phyloP scores from a whole-genome alignment of 345 rosid genomes.

The Carallia brachiata region DNA sequence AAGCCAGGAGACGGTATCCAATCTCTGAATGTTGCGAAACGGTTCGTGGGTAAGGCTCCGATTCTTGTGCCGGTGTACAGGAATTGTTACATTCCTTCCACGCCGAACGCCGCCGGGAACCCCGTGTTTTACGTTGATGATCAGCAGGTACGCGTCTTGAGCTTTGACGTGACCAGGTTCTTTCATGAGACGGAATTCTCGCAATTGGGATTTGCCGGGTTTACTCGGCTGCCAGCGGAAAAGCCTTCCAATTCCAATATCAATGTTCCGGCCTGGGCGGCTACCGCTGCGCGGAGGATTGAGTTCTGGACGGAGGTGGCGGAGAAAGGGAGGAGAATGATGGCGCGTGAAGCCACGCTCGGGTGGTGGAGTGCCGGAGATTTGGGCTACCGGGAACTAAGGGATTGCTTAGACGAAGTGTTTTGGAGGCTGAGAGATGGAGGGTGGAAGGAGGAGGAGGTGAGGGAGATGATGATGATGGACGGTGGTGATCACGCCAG shows the following conservation, averaged over 20 bases:
- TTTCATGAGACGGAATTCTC: slow-evolving; percentile 43
- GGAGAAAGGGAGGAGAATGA: slow-evolving; percentile 47
- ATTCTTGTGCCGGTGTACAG: slow-evolving; percentile 59
- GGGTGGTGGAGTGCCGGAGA: slow-evolving; percentile 53
- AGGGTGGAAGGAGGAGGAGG: slow-evolving; percentile 86
- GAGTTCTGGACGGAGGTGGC: slow-evolving; percentile 81
- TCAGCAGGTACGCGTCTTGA: slow-evolving; percentile 44
- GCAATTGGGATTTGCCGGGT: slow-evolving; percentile 10
- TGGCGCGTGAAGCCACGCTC: slow-evolving; percentile 28
- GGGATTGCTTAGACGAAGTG: slow-evolving; percentile 57
- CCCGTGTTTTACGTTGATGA: slow-evolving; percentile 68
- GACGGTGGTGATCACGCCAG: slow-evolving; percentile 29
- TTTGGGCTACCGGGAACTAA: slow-evolving; percentile 17
- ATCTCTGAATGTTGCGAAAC: slow-evolving; percentile 32
- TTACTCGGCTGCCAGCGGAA: neutral
- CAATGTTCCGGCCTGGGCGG: slow-evolving; percentile 58
- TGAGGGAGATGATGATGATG: slow-evolving; percentile 68
- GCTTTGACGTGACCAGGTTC: slow-evolving; percentile 62
- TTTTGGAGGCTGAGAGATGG: slow-evolving; percentile 66
- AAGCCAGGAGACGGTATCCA: slow-evolving; percentile 31
- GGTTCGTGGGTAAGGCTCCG: slow-evolving; percentile 42
- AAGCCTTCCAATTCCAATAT: slow-evolving; percentile 1
- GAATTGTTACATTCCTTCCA: slow-evolving; percentile 61
- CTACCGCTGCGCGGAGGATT: slow-evolving; percentile 40
- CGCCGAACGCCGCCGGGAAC: slow-evolving; percentile 56